Conservation (phyloP, 192 early-diverging fungal species). For the Coemansia sp. region DNA sequence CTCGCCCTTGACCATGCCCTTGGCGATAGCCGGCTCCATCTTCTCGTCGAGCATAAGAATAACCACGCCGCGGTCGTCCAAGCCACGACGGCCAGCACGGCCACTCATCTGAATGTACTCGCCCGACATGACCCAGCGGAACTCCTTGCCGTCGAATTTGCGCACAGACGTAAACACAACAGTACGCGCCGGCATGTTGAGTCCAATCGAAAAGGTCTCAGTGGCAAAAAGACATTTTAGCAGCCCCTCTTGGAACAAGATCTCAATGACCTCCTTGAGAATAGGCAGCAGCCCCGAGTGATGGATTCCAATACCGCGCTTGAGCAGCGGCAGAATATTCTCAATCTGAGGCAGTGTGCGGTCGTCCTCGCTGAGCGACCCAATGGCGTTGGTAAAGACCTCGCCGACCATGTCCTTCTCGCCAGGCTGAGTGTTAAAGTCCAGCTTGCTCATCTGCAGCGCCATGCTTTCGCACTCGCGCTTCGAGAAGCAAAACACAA, state of each 20-base stretch:
- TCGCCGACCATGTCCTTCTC: constrained; percentile 83
- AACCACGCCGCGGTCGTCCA: constrained; percentile 96
- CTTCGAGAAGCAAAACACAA: constrained; percentile 96
- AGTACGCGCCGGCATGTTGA: constrained; percentile 99
- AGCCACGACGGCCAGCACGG: constrained; percentile 93
- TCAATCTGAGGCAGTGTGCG: constrained; percentile 89
- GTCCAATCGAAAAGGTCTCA: constrained; percentile 97
- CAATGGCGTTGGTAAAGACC: constrained; percentile 89
- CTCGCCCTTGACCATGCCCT: constrained; percentile 90
- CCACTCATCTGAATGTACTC: constrained; percentile 99
- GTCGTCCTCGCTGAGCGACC: constrained; percentile 85
- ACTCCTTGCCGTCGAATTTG: constrained; percentile 91
- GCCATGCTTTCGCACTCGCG: constrained; percentile 93
- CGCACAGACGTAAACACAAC: constrained; percentile 93
- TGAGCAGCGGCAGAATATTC: constrained; percentile 86
- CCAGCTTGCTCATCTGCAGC: constrained; percentile 86
- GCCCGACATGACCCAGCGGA: constrained; percentile 83
- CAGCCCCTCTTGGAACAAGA: constrained; percentile 96
- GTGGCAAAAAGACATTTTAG: constrained; percentile 98
- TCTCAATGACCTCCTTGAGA: constrained; percentile 96
- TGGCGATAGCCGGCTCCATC: constrained; percentile 90
- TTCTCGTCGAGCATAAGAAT: constrained; percentile 97
- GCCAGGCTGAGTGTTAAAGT: constrained; percentile 80
- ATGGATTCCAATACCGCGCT: constrained; percentile 95
- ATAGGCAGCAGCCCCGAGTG: constrained; percentile 96